Base-by-base conservation (phyloP, 305 asterid genomes). In the Ajuga reptans region DNA sequence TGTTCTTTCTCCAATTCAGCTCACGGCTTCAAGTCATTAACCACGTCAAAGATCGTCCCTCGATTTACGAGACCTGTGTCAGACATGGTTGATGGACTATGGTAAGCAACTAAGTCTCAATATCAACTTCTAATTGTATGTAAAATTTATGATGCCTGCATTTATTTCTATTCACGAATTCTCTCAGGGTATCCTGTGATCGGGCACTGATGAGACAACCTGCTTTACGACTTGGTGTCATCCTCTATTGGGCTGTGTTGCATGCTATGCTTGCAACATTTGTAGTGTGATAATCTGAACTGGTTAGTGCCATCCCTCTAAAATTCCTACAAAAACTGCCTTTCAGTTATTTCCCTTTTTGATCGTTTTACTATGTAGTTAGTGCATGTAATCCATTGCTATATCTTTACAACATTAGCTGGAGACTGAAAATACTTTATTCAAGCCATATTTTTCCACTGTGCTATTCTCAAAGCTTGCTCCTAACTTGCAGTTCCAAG, bases 161-260 rank as follows among this genome's bases (percentile, higher is more conserved):
- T 65, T 66, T 55, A 68, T 27, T 18, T 69, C 55, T 60, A 6
- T 42, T 47, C 18, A 12, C 69, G 65, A 47, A 62, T 75, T 76
- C 55, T 73, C n/a, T 72, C 83, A 93, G 97, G 99, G 83, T 90
- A 75, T 89, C 99, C 43, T 93, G 99, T 75, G 97, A 93, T 68
- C 95, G 99, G 57, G 86, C 99, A 64, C 79, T 93, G 59, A 90
- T 90, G 99, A 90, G 97, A 58, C 94, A 87, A 80, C 99, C 99
- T 72, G 88, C 96, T 73, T 72, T 93, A 72, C 90, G 99, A 39
- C 97, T 93, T 69, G 87, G 94, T 73, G 74, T 93, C 64, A 90
- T 93, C 55, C 50, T 93, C 52, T 93, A 93, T 78, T 93, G 99
- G 99, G 95, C 92, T 55, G 59, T 89, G 72, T 73, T 91, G 77